Conservation (phyloP, 768 basidiomycete species). For the Kwoniella shandongensis region DNA sequence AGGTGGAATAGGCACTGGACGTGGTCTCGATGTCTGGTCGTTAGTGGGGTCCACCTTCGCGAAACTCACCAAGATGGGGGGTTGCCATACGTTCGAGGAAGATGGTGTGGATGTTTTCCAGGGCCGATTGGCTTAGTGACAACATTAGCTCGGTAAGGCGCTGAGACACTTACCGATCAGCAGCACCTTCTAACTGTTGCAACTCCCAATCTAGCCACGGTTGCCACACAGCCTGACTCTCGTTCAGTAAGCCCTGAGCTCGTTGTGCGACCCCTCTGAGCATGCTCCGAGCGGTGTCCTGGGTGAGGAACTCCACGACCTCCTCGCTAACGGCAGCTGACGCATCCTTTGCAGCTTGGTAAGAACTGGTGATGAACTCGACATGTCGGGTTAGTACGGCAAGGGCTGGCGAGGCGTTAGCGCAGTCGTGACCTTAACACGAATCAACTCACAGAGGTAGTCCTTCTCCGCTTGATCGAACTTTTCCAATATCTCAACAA, state of each 20-base stretch:
- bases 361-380: slow-evolving; percentile 28
- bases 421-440: not conserved
- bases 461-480: slow-evolving; percentile 43
- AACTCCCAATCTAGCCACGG: slow-evolving; percentile 42
- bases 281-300: slow-evolving; percentile 56
- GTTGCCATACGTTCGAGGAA: slow-evolving; percentile 32
- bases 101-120: slow-evolving; percentile 27
- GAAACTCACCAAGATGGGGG: slow-evolving; percentile 34
- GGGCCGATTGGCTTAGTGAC: slow-evolving; percentile 4
- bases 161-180: slow-evolving; percentile 19
- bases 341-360: not conserved
- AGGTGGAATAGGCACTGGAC: slow-evolving; percentile 79
- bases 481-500: slow-evolving; percentile 33
- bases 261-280: slow-evolving; percentile 15
- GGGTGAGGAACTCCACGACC: slow-evolving; percentile 76
- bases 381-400: slow-evolving; percentile 32
- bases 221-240: slow-evolving; percentile 42
- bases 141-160: not conserved
- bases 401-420: slow-evolving; percentile 12
- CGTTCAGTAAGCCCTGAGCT: slow-evolving; percentile 17
- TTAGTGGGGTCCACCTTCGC: slow-evolving; percentile 9
- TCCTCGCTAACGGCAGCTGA: slow-evolving; percentile 54
- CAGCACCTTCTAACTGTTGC: slow-evolving; percentile 4
- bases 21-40: slow-evolving; percentile 72
- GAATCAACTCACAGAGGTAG: slow-evolving; percentile 34